Base-by-base conservation (phyloP, 805 yeast species). In the Zygosaccharomyces kombuchaensis region DNA sequence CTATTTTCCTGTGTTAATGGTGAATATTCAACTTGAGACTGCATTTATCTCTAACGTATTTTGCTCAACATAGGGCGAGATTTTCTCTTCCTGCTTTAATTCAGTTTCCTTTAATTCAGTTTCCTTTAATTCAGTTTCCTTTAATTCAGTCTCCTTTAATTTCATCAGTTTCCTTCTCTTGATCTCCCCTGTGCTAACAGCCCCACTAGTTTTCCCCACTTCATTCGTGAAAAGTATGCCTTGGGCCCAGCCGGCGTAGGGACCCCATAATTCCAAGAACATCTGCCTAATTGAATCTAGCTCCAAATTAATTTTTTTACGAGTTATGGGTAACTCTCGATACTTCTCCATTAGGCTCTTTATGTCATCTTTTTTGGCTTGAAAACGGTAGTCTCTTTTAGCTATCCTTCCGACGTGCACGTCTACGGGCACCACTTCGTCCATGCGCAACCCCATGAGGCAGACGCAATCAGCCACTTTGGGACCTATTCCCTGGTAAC, bases 221-320 rank as follows among this genome's bases (percentile, higher is more conserved):
- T 89, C 96, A 5, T 89, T 87, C 0, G 97, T 84, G 66, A 90
- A 90, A 46, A 90, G 71, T 9, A 91, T 88, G n/a, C 91, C 84
- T 59, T 91, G 99, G 0, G 98, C 98, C 99, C 99, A 93, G 0
- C 99, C 99, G 1, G 99, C 97, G 61, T 84, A 85, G 1, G 77
- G 77, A 0, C 96, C 97, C 91, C 96, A 93, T 36, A 81, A 67
- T 0, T 73, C 72, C 36, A 75, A 72, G 61, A 91, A 82, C 60
- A 74, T 77, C 7, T 60, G 57, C 36, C 88, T 72, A 6, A 88
- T 83, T 17, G 73, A 70, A 32, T 69, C 75, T 9, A 66, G 43
- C 39, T 66, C 68, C 7, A 54, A 44, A 39, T 63, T 63, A 13
- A 54, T 62, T 58, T 56, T 71, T 65, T 36, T 62, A 23, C 55